phyloP scores from a whole-genome alignment of 1,284 basidiomycete species.

The Ceratobasidium theobromae region DNA sequence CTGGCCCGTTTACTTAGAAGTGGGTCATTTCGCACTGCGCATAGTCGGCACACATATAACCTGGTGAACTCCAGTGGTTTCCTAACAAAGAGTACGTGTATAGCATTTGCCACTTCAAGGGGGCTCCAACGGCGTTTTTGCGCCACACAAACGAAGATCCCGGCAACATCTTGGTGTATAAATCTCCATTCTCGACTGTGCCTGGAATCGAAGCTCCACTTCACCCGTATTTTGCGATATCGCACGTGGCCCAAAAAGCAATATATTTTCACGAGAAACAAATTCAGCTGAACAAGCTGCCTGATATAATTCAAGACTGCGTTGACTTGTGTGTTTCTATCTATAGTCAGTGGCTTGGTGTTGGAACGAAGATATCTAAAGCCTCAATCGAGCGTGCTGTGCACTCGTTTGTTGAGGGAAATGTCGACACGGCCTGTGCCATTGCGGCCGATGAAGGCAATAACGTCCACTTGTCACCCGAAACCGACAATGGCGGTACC shows the following conservation, averaged over 20 bases:
- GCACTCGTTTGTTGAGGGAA: not conserved
- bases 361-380: no score
- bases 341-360: not conserved
- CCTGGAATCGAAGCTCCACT: not conserved
- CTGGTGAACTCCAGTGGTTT: not conserved
- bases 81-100: not conserved
- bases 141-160: not conserved
- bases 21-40: no score
- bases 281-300: not conserved
- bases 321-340: not conserved
- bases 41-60: no score
- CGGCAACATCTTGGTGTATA: not conserved
- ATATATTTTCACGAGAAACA: not conserved
- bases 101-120: not conserved
- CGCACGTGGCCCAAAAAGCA: not conserved
- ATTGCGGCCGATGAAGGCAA: conserved; percentile 79
- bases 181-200: not conserved
- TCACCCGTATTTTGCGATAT: conserved; percentile 3
- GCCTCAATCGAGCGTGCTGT: not conserved
- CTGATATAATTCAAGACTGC: not conserved
- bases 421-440: conserved; percentile 63
- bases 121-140: not conserved
- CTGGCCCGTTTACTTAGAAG: no score
- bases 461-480: conserved; percentile 50
- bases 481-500: conserved; percentile 54